phyloP scores from a whole-genome alignment of 2,329 filamentous ascomycete genomes.

The Trichoderma sp. region DNA sequence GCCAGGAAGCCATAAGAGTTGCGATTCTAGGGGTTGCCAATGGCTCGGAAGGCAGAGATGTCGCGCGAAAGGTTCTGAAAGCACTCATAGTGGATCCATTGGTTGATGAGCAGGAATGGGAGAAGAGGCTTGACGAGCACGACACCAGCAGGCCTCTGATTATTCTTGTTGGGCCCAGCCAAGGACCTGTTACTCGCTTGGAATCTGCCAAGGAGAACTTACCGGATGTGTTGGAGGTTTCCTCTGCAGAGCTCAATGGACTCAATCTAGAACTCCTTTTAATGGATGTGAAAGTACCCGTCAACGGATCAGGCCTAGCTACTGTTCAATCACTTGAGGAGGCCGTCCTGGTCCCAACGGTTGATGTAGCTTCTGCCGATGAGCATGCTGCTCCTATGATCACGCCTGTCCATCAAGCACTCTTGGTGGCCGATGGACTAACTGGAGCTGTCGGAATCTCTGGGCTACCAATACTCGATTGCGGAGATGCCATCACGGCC shows the following conservation, averaged over 20 bases:
- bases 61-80: slow-evolving; percentile 63
- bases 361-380: slow-evolving; percentile 66
- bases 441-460: slow-evolving; percentile 59
- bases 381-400: slow-evolving; percentile 64
- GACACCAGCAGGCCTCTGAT: slow-evolving; percentile 57
- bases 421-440: slow-evolving; percentile 72
- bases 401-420: slow-evolving; percentile 78
- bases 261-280: slow-evolving; percentile 64
- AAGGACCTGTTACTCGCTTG: slow-evolving; percentile 30
- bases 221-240: slow-evolving; percentile 58
- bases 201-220: slow-evolving; percentile 35
- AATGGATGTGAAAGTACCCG: slow-evolving; percentile 46
- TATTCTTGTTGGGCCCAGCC: slow-evolving; percentile 49
- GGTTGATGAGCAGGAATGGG: slow-evolving; percentile 61
- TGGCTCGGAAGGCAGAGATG: slow-evolving; percentile 39
- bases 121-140: slow-evolving; percentile 55
- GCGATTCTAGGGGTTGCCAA: slow-evolving; percentile 52
- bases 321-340: slow-evolving; percentile 52
- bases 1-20: slow-evolving; percentile 56
- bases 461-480: slow-evolving; percentile 39
- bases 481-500: slow-evolving; percentile 44
- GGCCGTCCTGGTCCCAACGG: slow-evolving; percentile 68
- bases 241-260: slow-evolving; percentile 58
- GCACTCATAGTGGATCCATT: slow-evolving; percentile 70
- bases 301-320: slow-evolving; percentile 31